phyloP scores from a whole-genome alignment of 768 basidiomycete species.

The Psilocybe tampanensis region DNA sequence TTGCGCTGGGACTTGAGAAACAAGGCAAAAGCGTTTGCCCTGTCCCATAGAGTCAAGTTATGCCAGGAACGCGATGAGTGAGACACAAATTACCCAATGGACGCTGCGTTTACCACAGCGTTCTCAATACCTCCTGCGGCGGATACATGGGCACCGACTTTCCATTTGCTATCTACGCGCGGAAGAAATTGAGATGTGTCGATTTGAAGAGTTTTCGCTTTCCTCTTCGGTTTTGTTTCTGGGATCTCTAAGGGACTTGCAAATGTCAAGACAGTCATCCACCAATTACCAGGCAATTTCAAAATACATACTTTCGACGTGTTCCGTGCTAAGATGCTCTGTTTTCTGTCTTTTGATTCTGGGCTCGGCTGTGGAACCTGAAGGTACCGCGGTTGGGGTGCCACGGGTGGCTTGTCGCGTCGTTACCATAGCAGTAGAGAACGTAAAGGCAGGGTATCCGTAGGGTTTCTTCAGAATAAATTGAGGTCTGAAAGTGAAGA shows the following conservation, averaged over 20 bases:
- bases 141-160: constrained; percentile 85
- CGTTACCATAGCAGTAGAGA: neutral
- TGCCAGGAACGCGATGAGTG: neutral
- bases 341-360: neutral
- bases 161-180: constrained; percentile 51
- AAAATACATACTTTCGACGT: neutral
- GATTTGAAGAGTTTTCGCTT: constrained; percentile 13
- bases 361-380: neutral
- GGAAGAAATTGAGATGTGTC: constrained; percentile 28
- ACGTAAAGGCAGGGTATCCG: neutral
- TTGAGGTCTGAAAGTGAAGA: neutral
- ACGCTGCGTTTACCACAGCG: constrained; percentile 66
- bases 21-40: constrained; percentile 82
- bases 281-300: neutral
- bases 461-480: neutral
- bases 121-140: constrained; percentile 82
- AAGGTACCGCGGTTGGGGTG: neutral
- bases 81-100: constrained; percentile 58
- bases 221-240: neutral
- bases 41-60: constrained; percentile 23
- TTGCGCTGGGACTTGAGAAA: constrained; percentile 86
- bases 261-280: no score
- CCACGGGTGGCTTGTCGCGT: neutral
- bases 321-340: neutral
- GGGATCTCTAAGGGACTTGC: neutral